phyloP scores from a whole-genome alignment of 441 rosid genomes.

The Bruguiera hainesii region DNA sequence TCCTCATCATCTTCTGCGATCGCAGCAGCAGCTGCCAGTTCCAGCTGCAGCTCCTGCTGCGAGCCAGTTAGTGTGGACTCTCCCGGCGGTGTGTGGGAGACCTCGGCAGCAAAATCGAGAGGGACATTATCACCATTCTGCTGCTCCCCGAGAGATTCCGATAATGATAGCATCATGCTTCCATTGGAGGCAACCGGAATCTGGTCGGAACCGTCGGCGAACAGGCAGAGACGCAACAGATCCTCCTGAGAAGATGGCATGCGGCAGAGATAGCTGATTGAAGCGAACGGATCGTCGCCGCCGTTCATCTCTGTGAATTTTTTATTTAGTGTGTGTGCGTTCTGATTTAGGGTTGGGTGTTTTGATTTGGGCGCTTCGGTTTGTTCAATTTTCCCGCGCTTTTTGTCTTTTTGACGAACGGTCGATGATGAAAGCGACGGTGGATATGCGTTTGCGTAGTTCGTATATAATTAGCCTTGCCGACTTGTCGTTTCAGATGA shows the following conservation, averaged over 20 bases:
- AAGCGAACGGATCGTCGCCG: conserved; percentile 26
- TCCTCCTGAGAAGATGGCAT: conserved; percentile 32
- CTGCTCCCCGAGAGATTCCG: background rate
- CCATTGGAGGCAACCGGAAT: conserved; percentile 10
- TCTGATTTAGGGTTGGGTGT: background rate
- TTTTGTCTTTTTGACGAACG: background rate
- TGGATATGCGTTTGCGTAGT: background rate
- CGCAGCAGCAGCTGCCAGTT: background rate
- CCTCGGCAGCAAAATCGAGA: conserved; percentile 17
- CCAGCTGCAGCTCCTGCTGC: conserved; percentile 7
- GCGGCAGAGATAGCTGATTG: conserved; percentile 19
- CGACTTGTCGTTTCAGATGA: too few species aligned
- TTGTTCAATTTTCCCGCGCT: background rate
- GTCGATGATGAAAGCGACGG: background rate
- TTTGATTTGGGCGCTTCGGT: background rate
- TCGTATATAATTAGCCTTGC: too few species aligned
- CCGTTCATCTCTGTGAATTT: conserved; percentile 5
- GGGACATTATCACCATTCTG: background rate
- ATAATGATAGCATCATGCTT: background rate
- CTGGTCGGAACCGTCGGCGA: conserved; percentile 4
- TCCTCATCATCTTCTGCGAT: conserved; percentile 4
- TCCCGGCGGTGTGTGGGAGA: conserved; percentile 38
- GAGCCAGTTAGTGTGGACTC: conserved; percentile 12
- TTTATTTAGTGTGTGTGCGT: background rate
- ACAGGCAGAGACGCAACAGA: conserved; percentile 18